These are phyloP conservation scores for Ustilago cynodontis DNA, from an alignment of 1,284 basidiomycete genomes.

Conservation along the genomic window DNA sequence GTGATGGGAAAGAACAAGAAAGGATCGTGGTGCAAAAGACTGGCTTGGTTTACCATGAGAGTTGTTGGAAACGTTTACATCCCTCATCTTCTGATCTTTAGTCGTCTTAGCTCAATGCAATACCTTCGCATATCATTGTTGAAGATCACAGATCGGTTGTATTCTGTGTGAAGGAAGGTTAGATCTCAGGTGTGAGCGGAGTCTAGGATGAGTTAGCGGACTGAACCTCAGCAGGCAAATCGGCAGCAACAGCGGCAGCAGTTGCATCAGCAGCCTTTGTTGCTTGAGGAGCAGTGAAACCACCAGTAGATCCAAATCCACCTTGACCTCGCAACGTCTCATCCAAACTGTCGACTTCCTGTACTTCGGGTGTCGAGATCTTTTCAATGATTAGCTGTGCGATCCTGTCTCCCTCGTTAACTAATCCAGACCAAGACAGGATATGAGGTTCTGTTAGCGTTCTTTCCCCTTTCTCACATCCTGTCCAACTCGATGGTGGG, in stretches of 20 bases:
- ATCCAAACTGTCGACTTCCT: conserved; percentile 87
- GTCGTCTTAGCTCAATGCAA: neutral
- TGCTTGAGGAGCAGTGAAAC: conserved; percentile 44
- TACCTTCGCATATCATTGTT: too few species aligned
- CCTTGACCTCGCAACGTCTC: conserved; percentile 85
- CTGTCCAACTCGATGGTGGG: neutral
- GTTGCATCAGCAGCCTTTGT: conserved; percentile 15
- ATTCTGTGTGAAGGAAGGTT: neutral
- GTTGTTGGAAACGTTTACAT: conserved; percentile 31
- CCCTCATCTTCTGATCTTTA: neutral
- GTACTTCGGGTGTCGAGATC: conserved; percentile 85
- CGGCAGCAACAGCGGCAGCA: conserved; percentile 31
- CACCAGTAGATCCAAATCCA: conserved; percentile 95
- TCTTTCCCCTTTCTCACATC: neutral
- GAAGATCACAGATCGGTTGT: too few species aligned
- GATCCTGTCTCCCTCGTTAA: conserved; percentile 89
- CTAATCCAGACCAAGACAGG: conserved; percentile 72
- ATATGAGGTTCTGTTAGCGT: neutral
- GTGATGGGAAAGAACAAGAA: conserved; percentile 17
- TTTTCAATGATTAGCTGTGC: conserved; percentile 94
- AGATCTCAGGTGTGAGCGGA: neutral
- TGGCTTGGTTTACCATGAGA: conserved; percentile 37
- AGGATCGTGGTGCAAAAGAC: conserved; percentile 45
- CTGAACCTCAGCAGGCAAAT: conserved; percentile 29
- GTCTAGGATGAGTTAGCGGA: neutral